Evolutionary conservation across 83 land plant genomes (phyloP), one percentile per base, ranked within the genome.

Genomic region (Diphasiastrum complanatum): DNA sequence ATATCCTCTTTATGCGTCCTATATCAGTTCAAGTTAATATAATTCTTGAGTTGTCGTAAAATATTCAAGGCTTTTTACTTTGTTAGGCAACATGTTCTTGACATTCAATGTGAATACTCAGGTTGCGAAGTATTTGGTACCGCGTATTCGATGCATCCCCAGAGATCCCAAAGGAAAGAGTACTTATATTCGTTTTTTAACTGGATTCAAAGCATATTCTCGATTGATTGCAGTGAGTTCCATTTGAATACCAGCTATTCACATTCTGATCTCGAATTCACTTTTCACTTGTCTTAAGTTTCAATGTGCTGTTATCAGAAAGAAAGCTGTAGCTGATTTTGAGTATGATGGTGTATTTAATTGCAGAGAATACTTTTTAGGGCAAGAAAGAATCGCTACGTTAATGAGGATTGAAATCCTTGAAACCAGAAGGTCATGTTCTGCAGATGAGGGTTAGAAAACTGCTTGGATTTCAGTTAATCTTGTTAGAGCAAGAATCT

Each of bases 71-170:
- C 19, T 31, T 51, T 30, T 33, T 11, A 27, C 10, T 43, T 47
- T 40, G n/a, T 30, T 33, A 8, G 24, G 23, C 35, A 19, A 8
- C 16, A 69, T 33, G 38, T 12, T 48, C 28, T 53, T 14, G 18
- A 32, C 36, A 24, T 43, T 47, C n/a, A 52, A n/a, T n/a, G n/a
- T n/a, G n/a, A n/a, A n/a, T n/a, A n/a, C n/a, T n/a, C 78, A 93
- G 99, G 99, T 85, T 66, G 99, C 96, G 34, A 75, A 79, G 40
- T 93, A 66, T 41, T 77, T 93, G 56, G 96, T 93, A 22, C 99
- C 99, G 22, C 75, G 74, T 30, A 75, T 89, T 50, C 85, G 99
- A 63, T 61, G 76, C 2, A 67, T 85, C 24, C 51, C 75, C 4
- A 47, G 59, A 45, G 83, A 78, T 48, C 75, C 71, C 61, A 85